Conservation (phyloP, 169 alveolate genomes). For the Neospora caninum region DNA sequence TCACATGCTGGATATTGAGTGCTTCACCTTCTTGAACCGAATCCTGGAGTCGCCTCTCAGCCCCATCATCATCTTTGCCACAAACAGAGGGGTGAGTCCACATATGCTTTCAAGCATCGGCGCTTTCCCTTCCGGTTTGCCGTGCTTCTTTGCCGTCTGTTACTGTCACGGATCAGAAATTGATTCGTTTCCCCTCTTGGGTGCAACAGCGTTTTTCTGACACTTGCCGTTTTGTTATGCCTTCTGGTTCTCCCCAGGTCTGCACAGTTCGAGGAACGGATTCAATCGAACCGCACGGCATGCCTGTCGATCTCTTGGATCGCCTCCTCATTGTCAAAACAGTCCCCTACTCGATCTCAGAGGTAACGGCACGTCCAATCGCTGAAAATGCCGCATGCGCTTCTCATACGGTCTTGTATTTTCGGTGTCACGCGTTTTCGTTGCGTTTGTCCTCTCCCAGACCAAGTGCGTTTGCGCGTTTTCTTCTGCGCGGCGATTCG, state of each 20-base stretch:
- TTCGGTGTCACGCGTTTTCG: too few relatives aligned
- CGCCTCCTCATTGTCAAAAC: slow-evolving; percentile 97
- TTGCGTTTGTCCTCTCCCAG: too few relatives aligned
- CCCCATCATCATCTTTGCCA: slow-evolving; percentile 98
- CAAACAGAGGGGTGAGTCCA: slow-evolving; percentile 95
- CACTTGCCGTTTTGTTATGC: too few relatives aligned
- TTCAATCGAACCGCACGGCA: slow-evolving; percentile 97
- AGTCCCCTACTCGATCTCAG: slow-evolving; percentile 95
- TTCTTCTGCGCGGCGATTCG: too few relatives aligned
- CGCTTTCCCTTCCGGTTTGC: background rate
- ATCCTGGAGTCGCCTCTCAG: slow-evolving; percentile 97
- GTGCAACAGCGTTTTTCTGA: too few relatives aligned
- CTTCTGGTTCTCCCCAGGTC: background rate
- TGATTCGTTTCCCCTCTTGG: background rate
- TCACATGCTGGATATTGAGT: slow-evolving; percentile 99
- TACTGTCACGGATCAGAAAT: too few relatives aligned
- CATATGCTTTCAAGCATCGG: background rate
- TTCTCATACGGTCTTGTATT: too few relatives aligned
- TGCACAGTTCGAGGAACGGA: slow-evolving; percentile 94
- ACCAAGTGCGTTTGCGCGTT: too few relatives aligned
- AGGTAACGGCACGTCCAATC: slow-evolving; percentile 60
- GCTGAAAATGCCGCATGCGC: too few relatives aligned
- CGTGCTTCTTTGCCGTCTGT: background rate
- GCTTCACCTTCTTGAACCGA: slow-evolving; percentile 98
- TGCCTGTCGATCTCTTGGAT: slow-evolving; percentile 99